Percentiles rank a stretch among this genome's conserved stretches.
Conservation (phyloP, 768 basidiomycete species). For the Suillus sp. region DNA sequence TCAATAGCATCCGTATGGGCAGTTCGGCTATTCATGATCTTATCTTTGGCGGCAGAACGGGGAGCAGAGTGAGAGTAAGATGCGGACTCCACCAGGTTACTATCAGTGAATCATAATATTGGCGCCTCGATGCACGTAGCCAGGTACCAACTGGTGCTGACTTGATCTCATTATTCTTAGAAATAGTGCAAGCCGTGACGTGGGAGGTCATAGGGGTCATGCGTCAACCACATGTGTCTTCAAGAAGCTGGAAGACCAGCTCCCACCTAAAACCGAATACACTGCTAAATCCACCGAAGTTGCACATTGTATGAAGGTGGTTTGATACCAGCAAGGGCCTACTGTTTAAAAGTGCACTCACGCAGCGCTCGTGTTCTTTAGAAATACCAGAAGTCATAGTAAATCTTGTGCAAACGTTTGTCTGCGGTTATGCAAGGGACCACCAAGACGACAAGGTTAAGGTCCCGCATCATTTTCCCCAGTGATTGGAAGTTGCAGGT, state of each 20-base stretch:
- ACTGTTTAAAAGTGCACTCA: neutral
- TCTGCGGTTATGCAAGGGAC: neutral
- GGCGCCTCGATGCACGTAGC: neutral
- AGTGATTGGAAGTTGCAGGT: neutral
- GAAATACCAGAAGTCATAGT: neutral
- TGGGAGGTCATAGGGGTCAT: slow-evolving; percentile 6
- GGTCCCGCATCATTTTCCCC: slow-evolving; percentile 2
- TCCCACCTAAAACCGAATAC: too few relatives aligned
- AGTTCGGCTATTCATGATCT: neutral
- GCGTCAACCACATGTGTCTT: neutral
- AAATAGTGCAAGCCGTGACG: neutral
- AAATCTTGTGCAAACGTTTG: neutral
- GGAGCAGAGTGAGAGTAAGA: neutral
- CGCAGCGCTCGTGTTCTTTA: neutral
- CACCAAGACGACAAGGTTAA: neutral
- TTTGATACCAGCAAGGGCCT: neutral
- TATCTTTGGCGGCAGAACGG: slow-evolving; percentile 2
- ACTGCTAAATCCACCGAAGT: neutral
- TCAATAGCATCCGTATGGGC: neutral
- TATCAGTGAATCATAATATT: neutral
- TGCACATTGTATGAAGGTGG: neutral
- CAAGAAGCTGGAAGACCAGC: slow-evolving; percentile 2
- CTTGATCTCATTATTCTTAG: neutral
- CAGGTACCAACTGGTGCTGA: neutral
- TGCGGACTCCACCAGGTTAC: neutral